These are phyloP conservation scores for Extremus antarcticus DNA, from an alignment of 495 filamentous ascomycete genomes.

Conservation along the genomic window DNA sequence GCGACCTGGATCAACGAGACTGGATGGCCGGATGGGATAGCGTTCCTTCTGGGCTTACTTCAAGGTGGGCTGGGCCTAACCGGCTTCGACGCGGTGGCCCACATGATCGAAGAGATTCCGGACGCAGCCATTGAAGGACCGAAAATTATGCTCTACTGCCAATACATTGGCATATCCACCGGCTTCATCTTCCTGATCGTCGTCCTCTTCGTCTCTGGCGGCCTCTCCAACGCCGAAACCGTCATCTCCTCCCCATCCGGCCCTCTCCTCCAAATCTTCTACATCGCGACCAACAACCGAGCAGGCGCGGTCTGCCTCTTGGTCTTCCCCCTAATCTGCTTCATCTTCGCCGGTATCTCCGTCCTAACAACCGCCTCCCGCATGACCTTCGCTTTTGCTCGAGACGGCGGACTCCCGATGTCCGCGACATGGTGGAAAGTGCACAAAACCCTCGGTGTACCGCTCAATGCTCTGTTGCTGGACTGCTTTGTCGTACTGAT, in stretches of 20 bases:
- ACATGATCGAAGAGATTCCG: conserved; percentile 52
- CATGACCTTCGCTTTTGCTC: conserved; percentile 64
- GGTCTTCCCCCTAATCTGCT: conserved; percentile 60
- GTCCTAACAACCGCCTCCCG: conserved; percentile 66
- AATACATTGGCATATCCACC: conserved; percentile 54
- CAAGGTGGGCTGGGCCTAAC: conserved; percentile 35
- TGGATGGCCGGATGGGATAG: conserved; percentile 42
- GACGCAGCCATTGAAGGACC: conserved; percentile 53
- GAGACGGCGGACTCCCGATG: conserved; percentile 60
- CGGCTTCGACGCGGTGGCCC: neutral
- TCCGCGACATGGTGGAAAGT: conserved; percentile 52
- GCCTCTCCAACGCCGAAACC: conserved; percentile 32
- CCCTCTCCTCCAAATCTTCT: conserved; percentile 57
- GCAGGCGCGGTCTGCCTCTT: conserved; percentile 57
- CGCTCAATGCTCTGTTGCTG: conserved; percentile 55
- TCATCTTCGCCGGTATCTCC: conserved; percentile 56
- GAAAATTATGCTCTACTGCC: conserved; percentile 60
- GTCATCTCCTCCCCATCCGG: conserved; percentile 51
- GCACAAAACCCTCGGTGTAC: conserved; percentile 50
- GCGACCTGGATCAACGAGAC: conserved; percentile 35
- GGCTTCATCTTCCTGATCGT: conserved; percentile 56
- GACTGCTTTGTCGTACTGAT: conserved; percentile 51
- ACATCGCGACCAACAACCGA: conserved; percentile 52
- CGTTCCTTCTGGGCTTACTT: conserved; percentile 41
- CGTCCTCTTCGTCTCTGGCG: conserved; percentile 50